Percentiles rank a stretch among this genome's conserved stretches.
These are phyloP conservation scores for Nemania abortiva DNA, from an alignment of 2,329 filamentous ascomycete species.

Conservation along the genomic window DNA sequence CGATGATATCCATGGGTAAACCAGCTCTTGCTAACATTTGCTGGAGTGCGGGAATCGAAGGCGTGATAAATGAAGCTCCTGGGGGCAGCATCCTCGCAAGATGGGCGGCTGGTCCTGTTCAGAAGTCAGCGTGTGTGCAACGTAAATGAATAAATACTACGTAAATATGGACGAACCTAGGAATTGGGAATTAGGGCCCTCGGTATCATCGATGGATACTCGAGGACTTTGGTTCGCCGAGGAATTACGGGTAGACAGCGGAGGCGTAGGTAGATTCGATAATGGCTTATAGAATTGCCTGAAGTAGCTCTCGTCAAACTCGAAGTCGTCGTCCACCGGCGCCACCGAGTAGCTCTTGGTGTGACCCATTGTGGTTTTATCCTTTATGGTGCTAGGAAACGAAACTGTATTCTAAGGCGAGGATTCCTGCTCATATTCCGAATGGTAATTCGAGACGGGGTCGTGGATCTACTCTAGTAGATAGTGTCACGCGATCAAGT, in stretches of 20 bases:
- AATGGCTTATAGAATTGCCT: constrained; percentile 72
- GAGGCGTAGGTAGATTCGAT: constrained; percentile 76
- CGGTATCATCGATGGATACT: constrained; percentile 59
- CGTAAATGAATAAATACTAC: constrained; percentile 30
- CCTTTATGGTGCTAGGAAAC: constrained; percentile 45
- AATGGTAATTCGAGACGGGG: constrained; percentile 26
- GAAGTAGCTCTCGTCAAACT: constrained; percentile 67
- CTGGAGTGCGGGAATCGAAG: constrained; percentile 71
- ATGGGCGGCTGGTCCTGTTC: constrained; percentile 72
- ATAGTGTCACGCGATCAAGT: constrained; percentile 45
- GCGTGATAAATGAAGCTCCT: constrained; percentile 68
- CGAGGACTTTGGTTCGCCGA: constrained; percentile 60
- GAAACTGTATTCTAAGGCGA: constrained; percentile 34
- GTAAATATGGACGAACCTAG: constrained; percentile 53
- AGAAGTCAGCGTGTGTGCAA: constrained; percentile 37
- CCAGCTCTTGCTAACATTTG: constrained; percentile 69
- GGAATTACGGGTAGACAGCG: constrained; percentile 64
- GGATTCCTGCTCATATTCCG: constrained; percentile 47
- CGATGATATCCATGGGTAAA: constrained; percentile 71
- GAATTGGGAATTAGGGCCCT: constrained; percentile 57
- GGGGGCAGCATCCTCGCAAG: constrained; percentile 75
- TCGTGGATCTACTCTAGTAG: constrained; percentile 37
- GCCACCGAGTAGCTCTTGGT: constrained; percentile 51
- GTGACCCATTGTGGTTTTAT: constrained; percentile 50
- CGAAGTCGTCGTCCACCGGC: constrained; percentile 59